phyloP scores from a whole-genome alignment of 495 filamentous ascomycete species.

The Alectoria sarmentosa region DNA sequence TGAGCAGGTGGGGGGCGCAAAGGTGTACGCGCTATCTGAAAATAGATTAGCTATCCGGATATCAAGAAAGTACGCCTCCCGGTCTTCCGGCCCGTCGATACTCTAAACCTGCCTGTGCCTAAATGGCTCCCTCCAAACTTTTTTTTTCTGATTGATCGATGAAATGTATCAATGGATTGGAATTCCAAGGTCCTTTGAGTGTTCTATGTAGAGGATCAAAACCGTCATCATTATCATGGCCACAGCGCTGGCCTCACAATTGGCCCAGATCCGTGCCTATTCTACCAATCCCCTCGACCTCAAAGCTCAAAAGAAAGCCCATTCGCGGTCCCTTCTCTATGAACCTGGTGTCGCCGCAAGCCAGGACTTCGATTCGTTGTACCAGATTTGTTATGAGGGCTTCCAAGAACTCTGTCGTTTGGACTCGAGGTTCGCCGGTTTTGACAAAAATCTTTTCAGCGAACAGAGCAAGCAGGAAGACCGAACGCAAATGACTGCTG shows the following conservation, averaged over 20 bases:
- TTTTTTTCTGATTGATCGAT: neutral
- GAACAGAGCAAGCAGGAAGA: constrained; percentile 86
- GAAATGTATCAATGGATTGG: neutral
- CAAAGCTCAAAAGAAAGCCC: constrained; percentile 78
- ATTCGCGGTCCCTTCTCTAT: constrained; percentile 89
- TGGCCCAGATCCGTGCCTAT: constrained; percentile 70
- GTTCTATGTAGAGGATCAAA: constrained; percentile 5
- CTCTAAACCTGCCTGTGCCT: neutral
- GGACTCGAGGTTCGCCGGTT: constrained; percentile 65
- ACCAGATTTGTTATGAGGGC: constrained; percentile 75
- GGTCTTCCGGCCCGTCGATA: neutral
- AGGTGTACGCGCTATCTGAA: no score
- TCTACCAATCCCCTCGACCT: constrained; percentile 76
- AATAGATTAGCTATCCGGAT: no score
- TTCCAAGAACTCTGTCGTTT: constrained; percentile 84
- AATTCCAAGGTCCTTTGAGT: neutral
- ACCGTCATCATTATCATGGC: constrained; percentile 48
- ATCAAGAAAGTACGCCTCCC: no score
- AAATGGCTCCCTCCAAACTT: neutral
- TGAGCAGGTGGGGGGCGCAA: no score
- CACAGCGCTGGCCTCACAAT: constrained; percentile 69
- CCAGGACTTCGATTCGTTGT: constrained; percentile 85
- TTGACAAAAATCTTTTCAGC: constrained; percentile 71
- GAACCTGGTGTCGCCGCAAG: constrained; percentile 70
- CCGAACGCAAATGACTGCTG: constrained; percentile 69